Base-by-base conservation (phyloP, 306 rosid genomes). In the Sicyos edulis region DNA sequence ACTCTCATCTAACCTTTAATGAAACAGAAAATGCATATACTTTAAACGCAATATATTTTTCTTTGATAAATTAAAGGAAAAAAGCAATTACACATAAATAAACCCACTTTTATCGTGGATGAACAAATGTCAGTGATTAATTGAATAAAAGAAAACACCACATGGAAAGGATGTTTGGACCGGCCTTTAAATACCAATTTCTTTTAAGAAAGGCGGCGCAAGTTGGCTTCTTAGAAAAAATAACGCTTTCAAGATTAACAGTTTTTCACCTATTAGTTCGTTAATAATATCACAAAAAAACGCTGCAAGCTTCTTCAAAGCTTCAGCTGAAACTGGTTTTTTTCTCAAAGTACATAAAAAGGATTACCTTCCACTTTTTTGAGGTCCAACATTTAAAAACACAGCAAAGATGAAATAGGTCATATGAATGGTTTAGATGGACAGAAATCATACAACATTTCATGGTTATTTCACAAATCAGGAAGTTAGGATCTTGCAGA, bases 21-120 rank as follows among this genome's bases (percentile, higher is more conserved):
- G 15, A 54, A 73, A 57, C 29, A 73, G 47, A 71, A 62, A 63
- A 65, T 44, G 54, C 34, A 65, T 44, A 19, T 17, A 65, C n/a
- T 42, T 8, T 42, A 2, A 65, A 65, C 17, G 54, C 54, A 65
- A 19, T 64, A 47, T 47, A 40, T 40, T 40, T 40, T 40, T 40
- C 45, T 40, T 40, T 5, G 45, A 40, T 40, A 40, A 40, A 40
- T 40, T 40, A 40, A 40, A 40, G 45, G 45, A 40, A 40, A 5
- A 9, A 40, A 40, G 6, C 45, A 40, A 40, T 40, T 40, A 40
- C 45, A 40, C 45, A 40, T 40, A 40, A 6, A 40, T 40, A 40
- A 40, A 7, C 45, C 45, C 45, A 40, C 45, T 5, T 40, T 40
- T 40, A 7, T 40, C 8, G 45, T 40, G 45, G 45, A 40, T 40